phyloP scores from a whole-genome alignment of 1,284 basidiomycete genomes.

The Agroathelia rolfsii region DNA sequence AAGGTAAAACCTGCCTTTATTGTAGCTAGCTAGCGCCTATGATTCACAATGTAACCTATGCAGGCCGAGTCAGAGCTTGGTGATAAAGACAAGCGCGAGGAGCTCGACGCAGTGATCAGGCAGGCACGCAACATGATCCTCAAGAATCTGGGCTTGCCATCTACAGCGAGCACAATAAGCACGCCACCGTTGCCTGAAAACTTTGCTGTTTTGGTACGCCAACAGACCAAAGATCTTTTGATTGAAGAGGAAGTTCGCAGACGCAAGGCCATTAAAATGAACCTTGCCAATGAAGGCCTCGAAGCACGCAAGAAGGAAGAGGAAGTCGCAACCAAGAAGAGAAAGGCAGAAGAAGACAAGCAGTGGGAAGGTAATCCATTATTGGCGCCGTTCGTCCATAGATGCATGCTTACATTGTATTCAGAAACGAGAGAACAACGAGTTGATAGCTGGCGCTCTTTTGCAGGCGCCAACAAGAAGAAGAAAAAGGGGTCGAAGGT shows the following conservation, averaged over 20 bases:
- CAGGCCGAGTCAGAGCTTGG: constrained; percentile 75
- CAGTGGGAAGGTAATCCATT: constrained; percentile 64
- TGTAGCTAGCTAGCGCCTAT: background rate
- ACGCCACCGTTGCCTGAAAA: constrained; percentile 59
- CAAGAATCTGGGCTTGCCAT: constrained; percentile 49
- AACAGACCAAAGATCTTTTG: constrained; percentile 65
- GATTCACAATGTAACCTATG: constrained; percentile 1
- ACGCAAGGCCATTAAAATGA: constrained; percentile 77
- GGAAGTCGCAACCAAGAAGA: constrained; percentile 60
- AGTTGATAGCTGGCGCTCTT: constrained; percentile 74
- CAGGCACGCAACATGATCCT: constrained; percentile 58
- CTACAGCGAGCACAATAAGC: constrained; percentile 41
- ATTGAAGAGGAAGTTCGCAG: constrained; percentile 76
- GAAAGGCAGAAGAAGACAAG: constrained; percentile 76
- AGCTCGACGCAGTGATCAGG: constrained; percentile 67
- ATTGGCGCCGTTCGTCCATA: constrained; percentile 3
- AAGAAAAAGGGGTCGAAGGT: constrained; percentile 69
- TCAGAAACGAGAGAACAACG: constrained; percentile 67
- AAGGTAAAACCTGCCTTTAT: constrained; percentile 40
- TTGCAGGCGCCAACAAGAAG: constrained; percentile 38
- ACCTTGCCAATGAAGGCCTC: constrained; percentile 75
- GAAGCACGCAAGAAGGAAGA: constrained; percentile 80
- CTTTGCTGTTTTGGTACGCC: constrained; percentile 48
- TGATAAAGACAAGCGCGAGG: constrained; percentile 63
- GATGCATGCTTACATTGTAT: constrained; percentile 6